Evolutionary conservation across 176 grass and related monocot species (phyloP).

Genomic region (Raddia distichophylla): DNA sequence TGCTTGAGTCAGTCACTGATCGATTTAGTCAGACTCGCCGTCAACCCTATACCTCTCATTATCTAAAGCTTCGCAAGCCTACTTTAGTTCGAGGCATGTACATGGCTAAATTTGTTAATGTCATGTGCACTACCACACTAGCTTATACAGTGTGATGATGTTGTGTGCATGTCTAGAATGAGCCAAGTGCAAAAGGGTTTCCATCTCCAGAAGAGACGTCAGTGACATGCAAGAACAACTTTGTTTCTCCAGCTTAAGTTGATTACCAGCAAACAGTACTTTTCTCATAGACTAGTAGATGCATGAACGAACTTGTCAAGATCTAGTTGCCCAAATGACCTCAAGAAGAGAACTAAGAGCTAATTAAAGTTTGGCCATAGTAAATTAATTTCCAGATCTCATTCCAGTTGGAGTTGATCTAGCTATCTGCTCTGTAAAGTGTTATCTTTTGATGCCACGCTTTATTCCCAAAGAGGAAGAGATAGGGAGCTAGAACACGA

Average conservation of each 20-base stretch:
- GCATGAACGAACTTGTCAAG: constrained; percentile 11
- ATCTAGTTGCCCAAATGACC: neutral
- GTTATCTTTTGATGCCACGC: constrained; percentile 10
- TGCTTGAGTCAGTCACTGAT: constrained; percentile 20
- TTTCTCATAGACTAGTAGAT: neutral
- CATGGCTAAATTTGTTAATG: neutral
- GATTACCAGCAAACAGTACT: neutral
- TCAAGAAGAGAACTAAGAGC: neutral
- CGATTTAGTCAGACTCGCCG: constrained; percentile 33
- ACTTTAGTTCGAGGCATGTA: neutral
- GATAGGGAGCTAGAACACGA: constrained; percentile 38
- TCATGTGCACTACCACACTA: neutral
- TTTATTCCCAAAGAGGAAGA: constrained; percentile 54
- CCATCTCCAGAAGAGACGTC: constrained; percentile 4
- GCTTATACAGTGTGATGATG: neutral
- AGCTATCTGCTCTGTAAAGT: constrained; percentile 49
- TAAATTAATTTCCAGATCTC: constrained; percentile 29
- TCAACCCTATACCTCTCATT: constrained; percentile 49
- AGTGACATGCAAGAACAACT: neutral
- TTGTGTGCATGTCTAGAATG: constrained; percentile 33
- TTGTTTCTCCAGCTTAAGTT: neutral
- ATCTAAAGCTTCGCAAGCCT: constrained; percentile 24
- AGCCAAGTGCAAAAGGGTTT: neutral
- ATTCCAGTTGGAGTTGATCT: constrained; percentile 39
- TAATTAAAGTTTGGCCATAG: constrained; percentile 3